phyloP scores from a whole-genome alignment of 2,329 filamentous ascomycete genomes.

The Aspergillus felis region DNA sequence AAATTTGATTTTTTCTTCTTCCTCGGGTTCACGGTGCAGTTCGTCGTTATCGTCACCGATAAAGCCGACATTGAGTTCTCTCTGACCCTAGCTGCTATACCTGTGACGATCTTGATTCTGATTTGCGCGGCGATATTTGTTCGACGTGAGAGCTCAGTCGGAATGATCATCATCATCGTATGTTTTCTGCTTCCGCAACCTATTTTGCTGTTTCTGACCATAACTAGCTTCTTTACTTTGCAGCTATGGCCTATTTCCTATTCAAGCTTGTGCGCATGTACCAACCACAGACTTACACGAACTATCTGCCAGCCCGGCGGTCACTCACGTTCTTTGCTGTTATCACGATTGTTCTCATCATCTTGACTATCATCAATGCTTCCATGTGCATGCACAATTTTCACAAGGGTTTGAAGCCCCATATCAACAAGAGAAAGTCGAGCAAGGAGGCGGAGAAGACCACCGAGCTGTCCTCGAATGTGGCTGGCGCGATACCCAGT shows the following conservation, averaged over 20 bases:
- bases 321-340: constrained; percentile 91
- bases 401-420: constrained; percentile 79
- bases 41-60: constrained; percentile 82
- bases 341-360: constrained; percentile 82
- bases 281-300: constrained; percentile 52
- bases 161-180: constrained; percentile 73
- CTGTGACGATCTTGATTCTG: constrained; percentile 84
- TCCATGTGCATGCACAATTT: constrained; percentile 89
- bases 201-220: constrained; percentile 12
- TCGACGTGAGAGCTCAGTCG: constrained; percentile 71
- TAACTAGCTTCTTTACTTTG: constrained; percentile 69
- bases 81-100: constrained; percentile 83
- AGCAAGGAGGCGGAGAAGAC: constrained; percentile 48
- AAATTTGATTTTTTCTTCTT: constrained; percentile 99
- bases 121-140: constrained; percentile 81
- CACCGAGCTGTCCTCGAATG: constrained; percentile 40
- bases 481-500: constrained; percentile 33
- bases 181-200: constrained; percentile 22
- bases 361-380: constrained; percentile 83
- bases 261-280: constrained; percentile 99
- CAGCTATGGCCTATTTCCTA: constrained; percentile 87
- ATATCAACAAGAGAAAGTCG: constrained; percentile 62
- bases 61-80: constrained; percentile 70
- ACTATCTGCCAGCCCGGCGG: constrained; percentile 75
- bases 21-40: constrained; percentile 96